Evolutionary conservation across 257 asterid genomes (phyloP).

Genomic region (Paraleonurus japonicus): DNA sequence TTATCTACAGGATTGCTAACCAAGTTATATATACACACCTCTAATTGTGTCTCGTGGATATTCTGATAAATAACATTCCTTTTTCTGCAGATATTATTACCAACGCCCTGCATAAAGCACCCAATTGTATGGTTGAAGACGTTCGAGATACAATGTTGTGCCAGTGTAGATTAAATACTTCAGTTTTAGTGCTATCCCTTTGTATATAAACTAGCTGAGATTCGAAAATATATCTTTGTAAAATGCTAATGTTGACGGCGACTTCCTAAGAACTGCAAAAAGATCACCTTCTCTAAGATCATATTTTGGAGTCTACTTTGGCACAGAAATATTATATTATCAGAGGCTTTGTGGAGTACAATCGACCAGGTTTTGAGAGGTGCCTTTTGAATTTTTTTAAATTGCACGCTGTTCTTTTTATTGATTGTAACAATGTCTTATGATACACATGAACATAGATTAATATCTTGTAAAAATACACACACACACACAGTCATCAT

Average conservation of each 20-base stretch:
- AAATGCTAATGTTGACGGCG: background rate
- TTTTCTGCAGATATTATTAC: slow-evolving; percentile 70
- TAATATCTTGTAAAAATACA: background rate
- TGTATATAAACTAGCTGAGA: slow-evolving; percentile 1
- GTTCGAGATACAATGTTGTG: background rate
- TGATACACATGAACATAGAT: background rate
- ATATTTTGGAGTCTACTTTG: background rate
- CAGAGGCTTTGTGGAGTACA: background rate
- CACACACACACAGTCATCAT: background rate
- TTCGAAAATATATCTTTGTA: background rate
- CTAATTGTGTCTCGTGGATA: background rate
- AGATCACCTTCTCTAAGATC: background rate
- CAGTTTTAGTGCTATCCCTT: background rate
- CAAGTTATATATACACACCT: background rate
- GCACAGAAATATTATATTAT: background rate
- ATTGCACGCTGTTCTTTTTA: background rate
- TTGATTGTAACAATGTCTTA: background rate
- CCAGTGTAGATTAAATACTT: background rate
- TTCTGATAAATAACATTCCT: slow-evolving; percentile 11
- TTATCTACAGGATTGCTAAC: background rate
- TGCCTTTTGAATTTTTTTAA: background rate
- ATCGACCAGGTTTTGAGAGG: background rate
- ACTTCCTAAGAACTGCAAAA: slow-evolving; percentile 12
- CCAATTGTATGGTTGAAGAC: background rate
- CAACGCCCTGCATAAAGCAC: slow-evolving; percentile 45